These are phyloP conservation scores for Neofusicoccum sp. DNA, from an alignment of 2,329 filamentous ascomycete species.

Conservation along the genomic window DNA sequence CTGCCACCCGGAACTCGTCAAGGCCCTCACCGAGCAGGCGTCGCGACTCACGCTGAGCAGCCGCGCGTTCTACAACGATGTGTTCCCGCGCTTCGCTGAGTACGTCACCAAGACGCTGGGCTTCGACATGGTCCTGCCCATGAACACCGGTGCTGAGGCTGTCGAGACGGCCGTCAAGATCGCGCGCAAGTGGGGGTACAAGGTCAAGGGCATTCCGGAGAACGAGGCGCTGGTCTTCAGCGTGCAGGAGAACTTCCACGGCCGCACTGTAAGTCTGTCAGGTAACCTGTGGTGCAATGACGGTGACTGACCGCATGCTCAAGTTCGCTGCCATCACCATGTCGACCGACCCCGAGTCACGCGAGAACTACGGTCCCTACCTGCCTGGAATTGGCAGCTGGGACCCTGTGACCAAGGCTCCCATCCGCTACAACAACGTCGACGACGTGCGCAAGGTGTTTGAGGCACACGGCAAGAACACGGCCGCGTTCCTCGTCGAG, in stretches of 20 bases:
- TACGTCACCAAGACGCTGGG: slow-evolving; percentile 86
- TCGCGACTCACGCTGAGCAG: slow-evolving; percentile 87
- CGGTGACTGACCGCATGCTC: not conserved
- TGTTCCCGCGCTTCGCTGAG: slow-evolving; percentile 92
- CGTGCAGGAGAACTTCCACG: slow-evolving; percentile 92
- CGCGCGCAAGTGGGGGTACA: slow-evolving; percentile 97
- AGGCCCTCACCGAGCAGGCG: slow-evolving; percentile 85
- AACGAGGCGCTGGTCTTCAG: slow-evolving; percentile 82
- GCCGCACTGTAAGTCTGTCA: slow-evolving; percentile 69
- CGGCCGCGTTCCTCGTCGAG: slow-evolving; percentile 91
- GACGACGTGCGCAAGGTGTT: slow-evolving; percentile 76
- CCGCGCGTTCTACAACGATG: slow-evolving; percentile 96
- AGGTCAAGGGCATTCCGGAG: slow-evolving; percentile 84
- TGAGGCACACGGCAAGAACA: slow-evolving; percentile 76
- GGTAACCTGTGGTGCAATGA: not conserved
- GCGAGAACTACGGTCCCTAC: slow-evolving; percentile 95
- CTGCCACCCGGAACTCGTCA: slow-evolving; percentile 93
- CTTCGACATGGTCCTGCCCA: slow-evolving; percentile 96
- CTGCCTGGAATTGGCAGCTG: slow-evolving; percentile 80
- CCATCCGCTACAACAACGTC: slow-evolving; percentile 84
- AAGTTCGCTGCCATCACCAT: slow-evolving; percentile 93
- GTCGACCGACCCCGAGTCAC: slow-evolving; percentile 91
- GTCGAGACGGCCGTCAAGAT: slow-evolving; percentile 96
- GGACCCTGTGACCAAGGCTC: slow-evolving; percentile 71
- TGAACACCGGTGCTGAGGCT: slow-evolving; percentile 97